Percentiles rank a stretch among this genome's conserved stretches.
phyloP scores from a whole-genome alignment of 805 yeast genomes.

The Teunomyces pallodes region DNA sequence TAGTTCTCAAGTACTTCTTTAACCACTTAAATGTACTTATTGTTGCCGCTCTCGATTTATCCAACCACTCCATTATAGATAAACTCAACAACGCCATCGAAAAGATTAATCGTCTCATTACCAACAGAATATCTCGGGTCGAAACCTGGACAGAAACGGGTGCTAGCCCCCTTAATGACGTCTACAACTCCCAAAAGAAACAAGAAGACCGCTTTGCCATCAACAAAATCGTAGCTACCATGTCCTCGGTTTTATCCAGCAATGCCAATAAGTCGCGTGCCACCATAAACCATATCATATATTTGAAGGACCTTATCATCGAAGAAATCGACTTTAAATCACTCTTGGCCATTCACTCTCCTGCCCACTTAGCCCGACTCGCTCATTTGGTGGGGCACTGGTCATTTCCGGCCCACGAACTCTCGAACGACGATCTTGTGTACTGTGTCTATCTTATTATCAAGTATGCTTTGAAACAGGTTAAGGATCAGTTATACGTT shows the following conservation, averaged over 20 bases:
- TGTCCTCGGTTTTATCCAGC: conserved; percentile 29
- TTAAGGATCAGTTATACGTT: conserved; percentile 11
- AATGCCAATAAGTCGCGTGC: conserved; percentile 23
- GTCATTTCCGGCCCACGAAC: conserved; percentile 70
- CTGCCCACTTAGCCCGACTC: conserved; percentile 23
- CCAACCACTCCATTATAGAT: conserved; percentile 8
- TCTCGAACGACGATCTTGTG: conserved; percentile 62
- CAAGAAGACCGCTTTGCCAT: conserved; percentile 1
- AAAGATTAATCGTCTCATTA: conserved; percentile 22
- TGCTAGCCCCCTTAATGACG: conserved; percentile 17
- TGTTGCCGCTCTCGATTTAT: conserved; percentile 10
- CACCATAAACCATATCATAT: conserved; percentile 20
- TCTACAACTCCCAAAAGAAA: conserved; percentile 5
- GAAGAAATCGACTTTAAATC: conserved; percentile 29
- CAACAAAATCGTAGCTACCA: conserved; percentile 25
- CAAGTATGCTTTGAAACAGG: conserved; percentile 33
- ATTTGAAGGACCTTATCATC: conserved; percentile 24
- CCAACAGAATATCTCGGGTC: conserved; percentile 36
- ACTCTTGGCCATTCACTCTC: conserved; percentile 24
- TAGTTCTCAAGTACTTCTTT: conserved; percentile 36
- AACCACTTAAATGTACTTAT: conserved; percentile 36
- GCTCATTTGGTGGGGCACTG: conserved; percentile 53
- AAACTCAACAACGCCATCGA: conserved; percentile 19
- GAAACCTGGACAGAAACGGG: conserved; percentile 46
- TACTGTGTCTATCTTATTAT: conserved; percentile 59